Evolutionary conservation across 2,329 filamentous ascomycete species (phyloP).

Genomic region (Aspergillus brunneoviolaceus): DNA sequence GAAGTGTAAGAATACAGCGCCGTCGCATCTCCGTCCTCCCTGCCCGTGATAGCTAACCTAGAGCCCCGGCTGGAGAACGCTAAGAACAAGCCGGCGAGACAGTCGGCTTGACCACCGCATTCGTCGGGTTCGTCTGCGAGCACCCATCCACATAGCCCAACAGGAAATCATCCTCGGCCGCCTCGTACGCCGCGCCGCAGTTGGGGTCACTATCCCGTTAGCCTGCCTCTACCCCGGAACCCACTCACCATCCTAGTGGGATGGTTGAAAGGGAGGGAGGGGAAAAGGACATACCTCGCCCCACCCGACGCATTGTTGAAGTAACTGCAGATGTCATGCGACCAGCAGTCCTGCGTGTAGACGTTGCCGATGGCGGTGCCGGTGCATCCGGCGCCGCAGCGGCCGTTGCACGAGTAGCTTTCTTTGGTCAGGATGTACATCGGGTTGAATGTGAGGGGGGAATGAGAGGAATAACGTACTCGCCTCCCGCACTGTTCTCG

Average conservation of each 20-base stretch:
- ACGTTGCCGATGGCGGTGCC: conserved; percentile 16
- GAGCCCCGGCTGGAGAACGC: too few species aligned
- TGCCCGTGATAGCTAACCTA: too few species aligned
- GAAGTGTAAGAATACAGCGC: too few species aligned
- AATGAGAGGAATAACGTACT: conserved; percentile 6
- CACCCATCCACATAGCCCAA: conserved; percentile 8
- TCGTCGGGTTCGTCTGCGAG: conserved; percentile 12
- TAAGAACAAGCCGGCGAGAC: conserved; percentile 3
- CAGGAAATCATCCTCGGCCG: conserved; percentile 12
- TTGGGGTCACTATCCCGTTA: conserved; percentile 10
- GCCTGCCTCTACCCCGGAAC: neutral
- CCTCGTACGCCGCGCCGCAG: conserved; percentile 14
- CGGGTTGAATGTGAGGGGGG: neutral
- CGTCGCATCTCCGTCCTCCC: too few species aligned
- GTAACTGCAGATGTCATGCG: conserved; percentile 23
- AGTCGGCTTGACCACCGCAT: conserved; percentile 2
- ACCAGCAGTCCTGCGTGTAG: conserved; percentile 22
- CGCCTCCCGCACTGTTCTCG: conserved; percentile 13
- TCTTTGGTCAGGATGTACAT: neutral
- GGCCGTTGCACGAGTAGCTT: conserved; percentile 23
- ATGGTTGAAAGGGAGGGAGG: too few species aligned
- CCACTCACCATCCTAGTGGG: neutral
- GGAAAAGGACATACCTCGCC: conserved; percentile 4
- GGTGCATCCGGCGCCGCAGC: conserved; percentile 18
- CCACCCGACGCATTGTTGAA: conserved; percentile 19